Evolutionary conservation across 75 land plant species (phyloP), one percentile per base, ranked within the genome.

Genomic region (Cunninghamia lanceolata): DNA sequence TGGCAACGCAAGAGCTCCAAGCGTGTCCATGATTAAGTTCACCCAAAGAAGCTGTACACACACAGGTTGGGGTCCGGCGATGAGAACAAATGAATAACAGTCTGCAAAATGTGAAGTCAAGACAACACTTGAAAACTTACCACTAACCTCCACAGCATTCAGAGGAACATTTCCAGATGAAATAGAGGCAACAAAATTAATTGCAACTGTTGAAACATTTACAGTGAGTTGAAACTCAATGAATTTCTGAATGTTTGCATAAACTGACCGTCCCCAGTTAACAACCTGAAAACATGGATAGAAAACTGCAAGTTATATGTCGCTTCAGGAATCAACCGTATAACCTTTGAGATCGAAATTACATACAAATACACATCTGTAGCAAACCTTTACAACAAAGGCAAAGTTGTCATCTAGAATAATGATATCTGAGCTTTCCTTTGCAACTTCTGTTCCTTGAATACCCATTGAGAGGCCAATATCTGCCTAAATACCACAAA

Each of bases 1-100:
- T 59, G 99, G 99, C 88, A 98, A 91, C 56, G 99, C 99, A 86
- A 96, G 95, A 34, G 99, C 99, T 87, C 99, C 99, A 86, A 98
- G 93, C 16, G 99, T 98, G 86, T 98, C 99, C 99, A 98, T 98
- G 14, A 98, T 98, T 38, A 98, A 92, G 88, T 98, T 98, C 77
- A 98, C 97, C 99, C 99, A 98, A 9, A 98, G 91, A 89, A 98
- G 94, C 99, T 98, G 94, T 66, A 71, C 32, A 50, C 84, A 34
- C 30, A 71, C 84, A 10, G 13, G 28, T 8, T 75, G 30, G 21
- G 1, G 34, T 50, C 35, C 50, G 30, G 2, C 2, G 0, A 47
- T 28, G 71, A 8, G 32, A 45, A 30, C 40, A 32, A 53, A 30
- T 19, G 45, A n/a, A n/a, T n/a, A n/a, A n/a, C n/a, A n/a, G n/a